Base-by-base conservation (phyloP, 1,284 basidiomycete genomes). In the Irpex sp. region DNA sequence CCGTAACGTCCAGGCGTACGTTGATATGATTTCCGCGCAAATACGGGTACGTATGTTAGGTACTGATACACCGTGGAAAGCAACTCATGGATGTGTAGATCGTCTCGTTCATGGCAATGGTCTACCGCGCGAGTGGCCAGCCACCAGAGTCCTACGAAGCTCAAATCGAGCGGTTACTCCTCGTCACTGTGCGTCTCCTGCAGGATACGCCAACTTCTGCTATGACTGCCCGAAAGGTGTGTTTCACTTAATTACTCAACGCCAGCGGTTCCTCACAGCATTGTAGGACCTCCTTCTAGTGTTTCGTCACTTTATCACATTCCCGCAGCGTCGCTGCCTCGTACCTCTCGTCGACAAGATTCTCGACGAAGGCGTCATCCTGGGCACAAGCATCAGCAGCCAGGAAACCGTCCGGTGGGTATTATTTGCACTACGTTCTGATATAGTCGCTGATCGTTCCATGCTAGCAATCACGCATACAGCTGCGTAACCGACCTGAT, bases 131-230 rank as follows among this genome's bases (percentile, higher is more conserved):
- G 2, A 56, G 96, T 60, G 91, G 88, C 34, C 76, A 82, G 60
- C 79, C 75, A 47, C 37, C 91, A 93, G 37, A 86, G 90, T 61
- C 85, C 48, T 47, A 90, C 66, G 89, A 93, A 55, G 82, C 86
- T 8, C 94, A 95, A 69, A 89, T 91, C 4, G 92, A 97, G 70
- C 86, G 86, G 4, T 84, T 99, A 47, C 91, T 97, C 17, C 81
- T 92, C 58, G 86, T 90, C 49, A 89, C 92, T 57, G 81, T 99
- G 31, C 87, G 97, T 13, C 81, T 99, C 19, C 82, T 99, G 60
- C 93, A 98, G 73, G 97, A 99, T 74, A 96, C 96, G 70, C 97
- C 97, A 19, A 84, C 92, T 0, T 94, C 93, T 72, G 90, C 91
- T 5, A 89, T 94, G n/a, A 80, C 86, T 15, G 86, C 92, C 11